Evolutionary conservation across 495 filamentous ascomycete species (phyloP), one percentile per base, ranked within the genome.

Genomic region (Penicillium salamii): DNA sequence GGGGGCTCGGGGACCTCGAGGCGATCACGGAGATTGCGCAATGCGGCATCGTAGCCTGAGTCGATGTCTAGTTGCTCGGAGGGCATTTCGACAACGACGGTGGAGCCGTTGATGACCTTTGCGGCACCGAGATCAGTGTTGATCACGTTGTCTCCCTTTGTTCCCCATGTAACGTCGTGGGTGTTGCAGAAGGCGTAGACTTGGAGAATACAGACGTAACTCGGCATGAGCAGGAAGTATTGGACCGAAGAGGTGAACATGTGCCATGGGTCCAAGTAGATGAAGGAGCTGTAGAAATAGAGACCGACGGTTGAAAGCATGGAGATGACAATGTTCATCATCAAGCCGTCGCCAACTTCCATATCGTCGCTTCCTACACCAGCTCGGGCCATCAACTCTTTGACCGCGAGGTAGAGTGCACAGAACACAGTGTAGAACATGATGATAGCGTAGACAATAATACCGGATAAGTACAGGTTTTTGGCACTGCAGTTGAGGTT

Each of bases 181-280:
- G 93, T 95, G 78, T 99, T 99, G 78, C 93, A 99, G 68, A 99
- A 97, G 29, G 93, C 93, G 75, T 99, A 99, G 32, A 97, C 90
- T 68, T 97, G 95, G 21, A 99, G 74, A 0, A 89, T 97, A 77
- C 93, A 97, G 70, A 99, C 95, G 73, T 97, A 99, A 38, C 75
- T 82, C 0, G 93, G 93, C 19, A 99, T 76, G 21, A 99, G 81
- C 39, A 89, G 77, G 62, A 97, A 96, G 75, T 99, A 99, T 67
- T 96, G 91, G n/a, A 79, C 79, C 0, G 88, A 85, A 1, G 82
- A 88, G 23, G 95, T 99, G 71, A 97, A 88, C 90, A 99, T 95
- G 75, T 99, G 93, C 95, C 95, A 99, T 0, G 95, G 95, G 60
- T 97, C 95, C 20, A 97, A 83, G 70, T 97, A 99, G 21, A 99